These are phyloP conservation scores for Tremella yokohamensis DNA, from an alignment of 768 basidiomycete genomes.

Conservation along the genomic window DNA sequence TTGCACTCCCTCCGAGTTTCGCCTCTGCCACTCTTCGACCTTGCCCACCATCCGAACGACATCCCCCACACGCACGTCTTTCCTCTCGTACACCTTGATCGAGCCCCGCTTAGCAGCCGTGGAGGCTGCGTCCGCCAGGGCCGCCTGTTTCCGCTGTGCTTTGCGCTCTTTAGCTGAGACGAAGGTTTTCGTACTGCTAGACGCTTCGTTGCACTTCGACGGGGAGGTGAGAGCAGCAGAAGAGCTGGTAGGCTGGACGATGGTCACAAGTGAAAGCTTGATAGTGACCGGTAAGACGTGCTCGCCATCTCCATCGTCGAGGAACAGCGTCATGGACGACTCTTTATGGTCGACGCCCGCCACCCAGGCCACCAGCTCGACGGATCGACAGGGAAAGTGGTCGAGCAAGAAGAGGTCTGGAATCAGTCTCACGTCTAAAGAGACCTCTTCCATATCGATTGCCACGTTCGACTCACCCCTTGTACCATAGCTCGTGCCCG, in stretches of 20 bases:
- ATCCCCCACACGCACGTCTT: conserved; percentile 39
- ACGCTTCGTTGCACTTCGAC: neutral
- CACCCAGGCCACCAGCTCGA: conserved; percentile 43
- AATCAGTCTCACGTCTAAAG: neutral
- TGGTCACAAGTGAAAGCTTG: conserved; percentile 12
- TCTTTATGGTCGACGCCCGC: conserved; percentile 41
- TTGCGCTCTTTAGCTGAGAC: conserved; percentile 22
- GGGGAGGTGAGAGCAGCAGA: neutral
- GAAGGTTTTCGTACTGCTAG: conserved; percentile 6
- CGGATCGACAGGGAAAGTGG: conserved; percentile 35
- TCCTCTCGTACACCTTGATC: conserved; percentile 19
- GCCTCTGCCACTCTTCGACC: conserved; percentile 37
- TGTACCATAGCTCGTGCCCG: conserved; percentile 6
- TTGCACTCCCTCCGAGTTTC: conserved; percentile 19
- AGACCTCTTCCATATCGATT: neutral
- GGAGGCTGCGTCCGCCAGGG: conserved; percentile 7
- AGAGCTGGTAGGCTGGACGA: neutral
- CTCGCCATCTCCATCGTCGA: conserved; percentile 44
- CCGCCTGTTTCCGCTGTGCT: conserved; percentile 10
- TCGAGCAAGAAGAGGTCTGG: conserved; percentile 40
- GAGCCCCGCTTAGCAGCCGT: neutral
- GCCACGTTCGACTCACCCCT: conserved; percentile 21
- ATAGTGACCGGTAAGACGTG: conserved; percentile 26
- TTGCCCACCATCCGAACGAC: conserved; percentile 35
- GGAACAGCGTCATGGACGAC: conserved; percentile 23